These are phyloP conservation scores for Corymbia calophylla DNA, from an alignment of 441 rosid species.

Conservation along the genomic window DNA sequence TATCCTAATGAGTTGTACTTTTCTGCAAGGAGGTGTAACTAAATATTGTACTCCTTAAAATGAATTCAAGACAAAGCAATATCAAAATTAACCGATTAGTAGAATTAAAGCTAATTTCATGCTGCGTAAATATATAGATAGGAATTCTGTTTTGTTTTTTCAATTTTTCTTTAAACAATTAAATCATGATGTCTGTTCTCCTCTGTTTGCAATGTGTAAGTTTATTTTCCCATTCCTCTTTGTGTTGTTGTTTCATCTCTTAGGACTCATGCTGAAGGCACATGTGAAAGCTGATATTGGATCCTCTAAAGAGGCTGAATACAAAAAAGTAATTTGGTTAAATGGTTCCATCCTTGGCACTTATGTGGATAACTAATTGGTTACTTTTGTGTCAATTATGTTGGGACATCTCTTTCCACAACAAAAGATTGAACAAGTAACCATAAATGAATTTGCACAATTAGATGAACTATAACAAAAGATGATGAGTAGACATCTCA, in stretches of 20 bases:
- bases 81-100: not conserved
- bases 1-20: not conserved
- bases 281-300: not conserved
- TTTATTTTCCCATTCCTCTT: not conserved
- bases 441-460: not conserved
- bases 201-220: not conserved
- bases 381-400: not conserved
- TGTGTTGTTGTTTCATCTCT: not conserved
- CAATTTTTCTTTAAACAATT: not conserved
- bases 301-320: not conserved
- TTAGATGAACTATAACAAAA: not conserved
- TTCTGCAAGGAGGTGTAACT: not conserved
- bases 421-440: not conserved
- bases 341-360: not conserved
- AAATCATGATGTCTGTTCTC: not conserved
- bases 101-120: not conserved
- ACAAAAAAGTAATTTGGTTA: not conserved
- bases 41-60: not conserved
- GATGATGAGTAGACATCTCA: not conserved
- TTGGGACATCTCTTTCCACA: not conserved
- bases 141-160: not conserved
- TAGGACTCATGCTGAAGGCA: not conserved
- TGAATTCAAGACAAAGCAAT: not conserved
- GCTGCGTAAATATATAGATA: not conserved
- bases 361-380: not conserved